phyloP scores from a whole-genome alignment of 139 green algal species.

The Chlamydomonas schloesseri region DNA sequence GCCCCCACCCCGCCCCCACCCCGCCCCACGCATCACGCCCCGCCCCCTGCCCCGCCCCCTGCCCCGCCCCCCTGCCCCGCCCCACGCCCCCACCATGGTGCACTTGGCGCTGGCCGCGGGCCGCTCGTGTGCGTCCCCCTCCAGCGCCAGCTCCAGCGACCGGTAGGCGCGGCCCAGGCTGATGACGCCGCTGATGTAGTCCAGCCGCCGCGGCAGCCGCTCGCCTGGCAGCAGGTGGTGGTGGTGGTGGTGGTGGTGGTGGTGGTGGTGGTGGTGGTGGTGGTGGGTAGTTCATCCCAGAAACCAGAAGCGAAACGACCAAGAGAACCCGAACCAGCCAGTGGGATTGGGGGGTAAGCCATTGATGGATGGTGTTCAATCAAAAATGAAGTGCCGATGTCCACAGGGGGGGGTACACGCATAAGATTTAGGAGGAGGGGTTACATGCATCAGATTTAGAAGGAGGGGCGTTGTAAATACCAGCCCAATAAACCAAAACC shows the following conservation, averaged over 20 bases:
- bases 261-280: neutral
- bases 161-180: constrained; percentile 72
- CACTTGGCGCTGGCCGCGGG: constrained; percentile 69
- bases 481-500: no score
- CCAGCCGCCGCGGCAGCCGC: constrained; percentile 56
- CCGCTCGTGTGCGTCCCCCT: constrained; percentile 66
- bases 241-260: neutral
- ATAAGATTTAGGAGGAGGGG: no score
- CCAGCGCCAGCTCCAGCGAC: constrained; percentile 70
- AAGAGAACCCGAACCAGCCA: no score
- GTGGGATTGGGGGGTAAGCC: no score
- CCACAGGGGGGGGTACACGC: no score
- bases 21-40: neutral
- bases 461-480: no score
- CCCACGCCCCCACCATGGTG: constrained; percentile 65
- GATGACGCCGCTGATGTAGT: constrained; percentile 62
- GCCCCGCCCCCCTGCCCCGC: neutral
- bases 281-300: no score
- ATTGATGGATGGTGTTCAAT: no score
- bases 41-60: neutral
- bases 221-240: constrained; percentile 40
- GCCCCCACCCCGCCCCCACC: neutral
- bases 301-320: no score
- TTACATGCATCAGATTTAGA: no score
- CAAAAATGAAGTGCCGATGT: no score